Conservation (phyloP, 2,329 filamentous ascomycete genomes). For the Cordyceps cateniannulata region DNA sequence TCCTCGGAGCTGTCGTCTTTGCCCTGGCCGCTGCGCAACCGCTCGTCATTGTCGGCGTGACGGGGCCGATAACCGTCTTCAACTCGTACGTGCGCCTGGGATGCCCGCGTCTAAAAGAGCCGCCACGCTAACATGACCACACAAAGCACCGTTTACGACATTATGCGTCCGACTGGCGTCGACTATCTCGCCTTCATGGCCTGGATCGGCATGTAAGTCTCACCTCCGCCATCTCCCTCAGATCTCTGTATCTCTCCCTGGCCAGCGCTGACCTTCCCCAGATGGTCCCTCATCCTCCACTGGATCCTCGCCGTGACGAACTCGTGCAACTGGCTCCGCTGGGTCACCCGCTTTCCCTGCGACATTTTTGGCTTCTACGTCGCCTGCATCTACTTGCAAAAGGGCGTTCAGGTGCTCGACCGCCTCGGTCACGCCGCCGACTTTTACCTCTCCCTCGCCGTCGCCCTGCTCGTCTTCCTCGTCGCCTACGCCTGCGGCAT, state of each 20-base stretch:
- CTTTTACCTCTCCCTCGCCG: constrained; percentile 73
- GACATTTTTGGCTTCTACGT: constrained; percentile 95
- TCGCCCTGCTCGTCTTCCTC: constrained; percentile 71
- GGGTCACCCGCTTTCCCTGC: constrained; percentile 85
- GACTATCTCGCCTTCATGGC: constrained; percentile 88
- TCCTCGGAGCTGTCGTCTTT: constrained; percentile 77
- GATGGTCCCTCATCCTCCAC: constrained; percentile 79
- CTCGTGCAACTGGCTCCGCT: constrained; percentile 80
- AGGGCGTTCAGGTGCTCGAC: constrained; percentile 79
- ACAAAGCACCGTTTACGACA: constrained; percentile 78
- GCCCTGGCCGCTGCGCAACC: constrained; percentile 74
- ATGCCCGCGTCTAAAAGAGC: neutral
- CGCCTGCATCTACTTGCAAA: constrained; percentile 85
- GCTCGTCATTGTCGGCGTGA: constrained; percentile 85
- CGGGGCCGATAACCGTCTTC: constrained; percentile 84
- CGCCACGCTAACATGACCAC: neutral
- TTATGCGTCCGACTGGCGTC: constrained; percentile 68
- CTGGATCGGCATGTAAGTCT: constrained; percentile 72
- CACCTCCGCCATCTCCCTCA: neutral
- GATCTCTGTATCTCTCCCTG: neutral
- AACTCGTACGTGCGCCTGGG: constrained; percentile 57
- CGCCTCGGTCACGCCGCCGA: constrained; percentile 61
- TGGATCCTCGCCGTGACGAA: constrained; percentile 80
- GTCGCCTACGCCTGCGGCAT: constrained; percentile 68
- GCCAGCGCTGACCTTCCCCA: constrained; percentile 23